phyloP scores from a whole-genome alignment of 345 rosid genomes.

The Populus nigra region DNA sequence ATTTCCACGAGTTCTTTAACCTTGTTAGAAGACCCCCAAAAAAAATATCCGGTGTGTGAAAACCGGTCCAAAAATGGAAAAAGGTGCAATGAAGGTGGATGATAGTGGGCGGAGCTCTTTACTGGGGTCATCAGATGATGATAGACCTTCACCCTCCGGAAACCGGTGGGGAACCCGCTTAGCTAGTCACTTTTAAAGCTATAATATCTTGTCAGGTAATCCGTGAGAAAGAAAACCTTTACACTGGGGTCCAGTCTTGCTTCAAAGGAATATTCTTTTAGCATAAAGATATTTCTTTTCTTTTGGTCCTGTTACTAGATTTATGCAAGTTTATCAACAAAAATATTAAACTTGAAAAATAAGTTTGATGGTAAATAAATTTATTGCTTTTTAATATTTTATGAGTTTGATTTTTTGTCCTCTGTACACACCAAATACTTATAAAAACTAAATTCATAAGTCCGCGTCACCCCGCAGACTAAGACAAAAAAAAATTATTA shows the following conservation, averaged over 20 bases:
- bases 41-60: background rate
- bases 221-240: background rate
- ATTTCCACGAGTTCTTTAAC: background rate
- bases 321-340: background rate
- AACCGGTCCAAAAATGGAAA: background rate
- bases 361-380: too few species aligned
- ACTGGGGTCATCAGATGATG: background rate
- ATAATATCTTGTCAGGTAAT: too few species aligned
- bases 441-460: too few species aligned
- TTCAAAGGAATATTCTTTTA: background rate
- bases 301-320: background rate
- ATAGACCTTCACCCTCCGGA: background rate
- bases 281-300: background rate
- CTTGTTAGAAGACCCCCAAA: background rate
- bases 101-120: background rate
- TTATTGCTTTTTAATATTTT: too few species aligned
- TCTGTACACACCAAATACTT: too few species aligned
- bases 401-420: too few species aligned
- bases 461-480: fast-evolving
- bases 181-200: too few species aligned
- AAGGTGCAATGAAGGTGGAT: background rate
- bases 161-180: background rate
- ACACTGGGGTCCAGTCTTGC: background rate
- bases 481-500: too few species aligned
- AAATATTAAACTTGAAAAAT: too few species aligned